Base-by-base conservation (phyloP, 2,329 filamentous ascomycete genomes). In the Cladosporium sp. region DNA sequence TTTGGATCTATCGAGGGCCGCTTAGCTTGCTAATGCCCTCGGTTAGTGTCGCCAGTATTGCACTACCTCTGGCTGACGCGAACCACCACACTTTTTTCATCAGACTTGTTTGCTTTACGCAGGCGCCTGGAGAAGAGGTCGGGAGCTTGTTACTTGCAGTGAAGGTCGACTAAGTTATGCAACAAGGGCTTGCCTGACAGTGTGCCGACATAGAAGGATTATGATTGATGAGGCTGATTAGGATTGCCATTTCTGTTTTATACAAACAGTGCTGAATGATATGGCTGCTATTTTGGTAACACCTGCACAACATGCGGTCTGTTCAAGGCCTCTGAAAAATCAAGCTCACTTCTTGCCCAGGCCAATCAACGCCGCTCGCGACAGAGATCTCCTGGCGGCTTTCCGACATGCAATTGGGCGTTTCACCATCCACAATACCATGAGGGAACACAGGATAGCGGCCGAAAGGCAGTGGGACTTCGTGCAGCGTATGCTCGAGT, bases 21-120 rank as follows among this genome's bases (percentile, higher is more conserved):
- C 60, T 62, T 49, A 29, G 60, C 60, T 62, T 62, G 60, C 60
- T 44, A 49, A 62, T 62, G 60, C 33, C 49, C 46, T 29, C 60
- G 60, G 60, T 62, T 62, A 53, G 60, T 62, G 60, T 62, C 60
- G 60, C 60, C 60, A 37, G 60, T 62, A 62, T 62, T 16, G 60
- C 60, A 62, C 60, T 62, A 53, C 60, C 31, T 53, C 60, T 53
- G 60, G 60, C 60, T 31, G 60, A 62, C 31, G 60, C 60, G 49
- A 62, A 53, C 53, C 18, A n/a, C 53, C n/a, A 33, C 14, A 23
- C 31, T 40, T 62, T 62, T 62, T 62, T 62, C 60, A 53, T 55
- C 60, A 62, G 33, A 7, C 53, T 14, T 12, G 44, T 62, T 37
- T 49, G 60, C 60, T 29, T n/a, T n/a, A 23, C 4, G 60, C 60